Evolutionary conservation across 202 grass and related monocot species (phyloP).

Genomic region (Hordeum pubiflorum): DNA sequence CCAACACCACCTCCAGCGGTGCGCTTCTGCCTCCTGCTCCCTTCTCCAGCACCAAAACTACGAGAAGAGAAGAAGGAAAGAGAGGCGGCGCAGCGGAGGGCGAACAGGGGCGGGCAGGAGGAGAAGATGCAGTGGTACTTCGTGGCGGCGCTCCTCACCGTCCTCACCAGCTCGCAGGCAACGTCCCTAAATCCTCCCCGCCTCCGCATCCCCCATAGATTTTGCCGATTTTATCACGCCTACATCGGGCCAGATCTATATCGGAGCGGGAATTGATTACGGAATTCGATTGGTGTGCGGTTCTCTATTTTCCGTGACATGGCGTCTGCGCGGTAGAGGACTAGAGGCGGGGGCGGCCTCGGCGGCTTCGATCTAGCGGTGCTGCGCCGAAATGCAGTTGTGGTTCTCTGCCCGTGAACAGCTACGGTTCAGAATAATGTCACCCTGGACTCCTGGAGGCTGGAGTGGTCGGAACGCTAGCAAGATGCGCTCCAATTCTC

Average conservation of each 20-base stretch:
- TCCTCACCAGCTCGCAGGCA: constrained; percentile 92
- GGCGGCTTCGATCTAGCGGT: background rate
- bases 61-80: background rate
- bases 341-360: background rate
- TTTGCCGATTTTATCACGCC: background rate
- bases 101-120: background rate
- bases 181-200: constrained; percentile 6
- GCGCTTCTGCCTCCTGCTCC: background rate
- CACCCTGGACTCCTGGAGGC: background rate
- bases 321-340: background rate
- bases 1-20: background rate
- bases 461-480: background rate
- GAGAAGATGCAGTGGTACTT: constrained; percentile 73
- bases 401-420: background rate
- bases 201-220: background rate
- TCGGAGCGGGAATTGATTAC: background rate
- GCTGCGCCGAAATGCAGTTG: background rate
- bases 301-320: background rate
- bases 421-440: background rate
- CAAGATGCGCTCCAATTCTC: background rate
- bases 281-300: background rate
- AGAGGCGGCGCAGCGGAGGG: background rate
- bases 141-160: constrained; percentile 73
- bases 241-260: constrained; percentile 11
- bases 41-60: background rate